A percentile compares a stretch with the other conserved stretches of the same genome.
Evolutionary conservation across 169 alveolate genomes (phyloP).

Genomic region (Plasmodium vivax): DNA sequence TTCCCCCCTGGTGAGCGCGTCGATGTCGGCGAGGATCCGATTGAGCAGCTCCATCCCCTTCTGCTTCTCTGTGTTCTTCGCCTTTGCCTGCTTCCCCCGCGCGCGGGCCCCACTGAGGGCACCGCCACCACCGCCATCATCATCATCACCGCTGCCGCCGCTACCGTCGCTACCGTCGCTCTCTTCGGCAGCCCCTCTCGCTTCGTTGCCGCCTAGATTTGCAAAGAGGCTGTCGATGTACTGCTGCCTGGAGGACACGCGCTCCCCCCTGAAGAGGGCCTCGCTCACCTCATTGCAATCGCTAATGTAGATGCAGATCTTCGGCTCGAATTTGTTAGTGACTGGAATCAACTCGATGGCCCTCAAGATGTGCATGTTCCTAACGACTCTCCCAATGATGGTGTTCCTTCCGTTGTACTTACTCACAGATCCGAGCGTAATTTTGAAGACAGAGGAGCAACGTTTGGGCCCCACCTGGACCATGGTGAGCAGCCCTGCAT

Average conservation of each 20-base stretch:
- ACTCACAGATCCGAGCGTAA: constrained; percentile 6
- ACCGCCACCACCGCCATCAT: background rate
- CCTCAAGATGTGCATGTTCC: constrained; percentile 58
- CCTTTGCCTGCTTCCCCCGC: background rate
- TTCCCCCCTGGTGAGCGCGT: background rate
- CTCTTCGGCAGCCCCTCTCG: background rate
- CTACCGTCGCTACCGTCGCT: background rate
- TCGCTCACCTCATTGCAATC: constrained; percentile 36
- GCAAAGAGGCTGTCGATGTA: constrained; percentile 35
- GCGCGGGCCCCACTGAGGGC: background rate
- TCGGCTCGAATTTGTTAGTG: background rate
- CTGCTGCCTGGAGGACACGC: constrained; percentile 18
- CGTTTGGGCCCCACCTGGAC: constrained; percentile 20
- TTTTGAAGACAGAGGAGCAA: constrained; percentile 61
- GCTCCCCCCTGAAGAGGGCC: constrained; percentile 12
- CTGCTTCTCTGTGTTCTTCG: constrained; percentile 45
- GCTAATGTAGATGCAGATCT: constrained; percentile 10
- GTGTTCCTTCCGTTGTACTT: constrained; percentile 35
- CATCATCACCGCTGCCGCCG: no score
- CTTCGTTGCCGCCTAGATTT: background rate
- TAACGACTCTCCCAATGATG: constrained; percentile 37
- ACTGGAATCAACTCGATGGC: constrained; percentile 54
- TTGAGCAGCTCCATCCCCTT: constrained; percentile 44
- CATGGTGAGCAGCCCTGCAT: constrained; percentile 54
- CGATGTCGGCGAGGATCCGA: constrained; percentile 31